These are phyloP conservation scores for Malus hybrid DNA, from an alignment of 331 rosid genomes.

Conservation along the genomic window DNA sequence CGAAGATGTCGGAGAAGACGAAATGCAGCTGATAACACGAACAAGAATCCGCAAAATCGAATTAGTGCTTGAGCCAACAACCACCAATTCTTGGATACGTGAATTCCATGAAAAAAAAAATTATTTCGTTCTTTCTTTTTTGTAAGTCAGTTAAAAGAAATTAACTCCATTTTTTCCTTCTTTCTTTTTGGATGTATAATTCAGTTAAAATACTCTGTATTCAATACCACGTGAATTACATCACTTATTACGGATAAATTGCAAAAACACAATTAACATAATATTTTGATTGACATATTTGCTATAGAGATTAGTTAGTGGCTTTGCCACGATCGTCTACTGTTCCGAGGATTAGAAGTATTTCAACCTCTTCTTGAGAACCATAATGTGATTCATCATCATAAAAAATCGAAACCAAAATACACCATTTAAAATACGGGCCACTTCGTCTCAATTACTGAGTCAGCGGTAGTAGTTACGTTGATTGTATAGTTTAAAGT, in stretches of 20 bases:
- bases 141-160: neutral
- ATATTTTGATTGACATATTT: too few species aligned
- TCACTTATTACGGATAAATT: too few species aligned
- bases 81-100: neutral
- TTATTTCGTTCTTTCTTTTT: neutral
- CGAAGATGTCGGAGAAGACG: neutral
- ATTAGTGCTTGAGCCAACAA: neutral
- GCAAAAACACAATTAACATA: too few species aligned
- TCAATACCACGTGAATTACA: neutral
- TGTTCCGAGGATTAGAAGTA: rapidly evolving
- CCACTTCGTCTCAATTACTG: too few species aligned
- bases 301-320: too few species aligned
- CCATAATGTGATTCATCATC: too few species aligned
- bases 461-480: too few species aligned
- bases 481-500: too few species aligned
- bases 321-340: rapidly evolving
- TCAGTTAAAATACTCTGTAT: neutral
- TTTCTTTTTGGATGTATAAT: neutral
- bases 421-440: rapidly evolving
- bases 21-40: neutral
- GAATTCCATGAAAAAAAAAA: neutral
- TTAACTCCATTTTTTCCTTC: neutral
- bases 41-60: neutral
- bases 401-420: rapidly evolving
- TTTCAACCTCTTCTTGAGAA: rapidly evolving